Evolutionary conservation across 495 filamentous ascomycete species (phyloP).

Genomic region (Aspergillus heteromorphus): DNA sequence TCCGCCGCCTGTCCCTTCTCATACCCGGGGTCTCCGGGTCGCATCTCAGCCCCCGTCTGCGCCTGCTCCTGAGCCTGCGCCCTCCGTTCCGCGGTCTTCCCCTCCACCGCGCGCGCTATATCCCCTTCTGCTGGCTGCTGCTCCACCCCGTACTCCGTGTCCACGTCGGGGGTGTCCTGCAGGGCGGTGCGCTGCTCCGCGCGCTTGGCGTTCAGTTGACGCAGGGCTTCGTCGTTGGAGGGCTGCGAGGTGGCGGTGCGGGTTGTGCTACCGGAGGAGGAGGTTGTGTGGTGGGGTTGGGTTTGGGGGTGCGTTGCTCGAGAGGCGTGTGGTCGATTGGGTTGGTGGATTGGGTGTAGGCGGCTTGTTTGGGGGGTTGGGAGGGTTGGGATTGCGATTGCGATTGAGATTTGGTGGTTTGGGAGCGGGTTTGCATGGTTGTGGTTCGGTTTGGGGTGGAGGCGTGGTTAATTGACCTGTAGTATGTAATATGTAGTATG

Average conservation of each 20-base stretch:
- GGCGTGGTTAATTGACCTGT: not conserved
- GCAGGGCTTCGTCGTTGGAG: constrained; percentile 29
- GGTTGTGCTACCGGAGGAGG: too few relatives aligned
- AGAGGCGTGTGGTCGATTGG: constrained; percentile 42
- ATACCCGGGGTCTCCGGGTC: constrained; percentile 27
- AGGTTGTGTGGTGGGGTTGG: constrained; percentile 30
- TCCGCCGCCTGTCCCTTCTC: constrained; percentile 35
- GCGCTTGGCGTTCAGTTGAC: constrained; percentile 14
- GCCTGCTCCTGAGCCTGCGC: constrained; percentile 33
- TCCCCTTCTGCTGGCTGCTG: constrained; percentile 48
- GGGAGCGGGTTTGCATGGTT: constrained; percentile 4
- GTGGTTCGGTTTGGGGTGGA: not conserved
- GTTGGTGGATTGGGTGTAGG: constrained; percentile 46
- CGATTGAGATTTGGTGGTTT: not conserved
- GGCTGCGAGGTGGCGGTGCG: constrained; percentile 37
- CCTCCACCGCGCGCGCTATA: constrained; percentile 44
- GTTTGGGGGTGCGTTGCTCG: constrained; percentile 38
- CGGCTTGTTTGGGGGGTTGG: constrained; percentile 49
- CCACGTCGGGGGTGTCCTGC: constrained; percentile 23
- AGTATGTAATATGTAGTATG: not conserved
- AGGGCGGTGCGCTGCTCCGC: constrained; percentile 10
- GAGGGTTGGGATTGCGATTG: constrained; percentile 25
- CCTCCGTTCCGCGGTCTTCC: constrained; percentile 27
- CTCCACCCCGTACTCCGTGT: constrained; percentile 53
- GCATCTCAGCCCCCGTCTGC: constrained; percentile 24